Base-by-base conservation (phyloP, 1,284 basidiomycete species). In the Flammula alnicola region DNA sequence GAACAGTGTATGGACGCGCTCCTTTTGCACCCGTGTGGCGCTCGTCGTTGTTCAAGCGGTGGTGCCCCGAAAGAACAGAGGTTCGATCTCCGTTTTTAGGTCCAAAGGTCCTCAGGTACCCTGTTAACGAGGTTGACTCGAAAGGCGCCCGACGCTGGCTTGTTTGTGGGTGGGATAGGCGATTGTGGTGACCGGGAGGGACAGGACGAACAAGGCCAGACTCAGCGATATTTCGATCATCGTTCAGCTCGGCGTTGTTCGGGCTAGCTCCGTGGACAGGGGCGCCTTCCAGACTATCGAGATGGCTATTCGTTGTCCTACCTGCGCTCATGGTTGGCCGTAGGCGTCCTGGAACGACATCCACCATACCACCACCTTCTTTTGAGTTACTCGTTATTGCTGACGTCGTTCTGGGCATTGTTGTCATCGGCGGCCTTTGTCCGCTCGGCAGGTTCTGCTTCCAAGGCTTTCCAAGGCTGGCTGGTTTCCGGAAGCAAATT, bases 181-280 rank as follows among this genome's bases (percentile, higher is more conserved):
- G 44, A 9, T 22, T 22, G 4, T 35, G 31, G 31, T 35, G 45
- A 32, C 20, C 17, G 37, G 35, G 14, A 30, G 44, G 43, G 35
- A 23, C 20, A 42, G 38, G 26, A 33, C 43, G 25, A n/a, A n/a
- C 44, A 47, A 22, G 44, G 17, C 45, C 41, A 6, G 20, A 36
- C 36, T 52, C 51, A 44, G 47, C 32, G 37, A 33, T 14, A 46
- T 27, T 23, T 43, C 30, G 46, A 33, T 49, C 44, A 44, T 45
- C 14, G n/a, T 7, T 22, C 12, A 19, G 31, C 26, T 47, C 55
- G 55, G 51, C 49, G 20, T 49, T 53, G 43, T 51, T 56, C 48
- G 44, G 48, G 26, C 43, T 31, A 45, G 23, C 26, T 42, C 33
- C 40, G 29, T 39, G 40, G 44, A 49, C 39, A 41, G 50, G 47